Evolutionary conservation across 2,329 filamentous ascomycete genomes (phyloP).

Genomic region (Aureobasidium sp.): DNA sequence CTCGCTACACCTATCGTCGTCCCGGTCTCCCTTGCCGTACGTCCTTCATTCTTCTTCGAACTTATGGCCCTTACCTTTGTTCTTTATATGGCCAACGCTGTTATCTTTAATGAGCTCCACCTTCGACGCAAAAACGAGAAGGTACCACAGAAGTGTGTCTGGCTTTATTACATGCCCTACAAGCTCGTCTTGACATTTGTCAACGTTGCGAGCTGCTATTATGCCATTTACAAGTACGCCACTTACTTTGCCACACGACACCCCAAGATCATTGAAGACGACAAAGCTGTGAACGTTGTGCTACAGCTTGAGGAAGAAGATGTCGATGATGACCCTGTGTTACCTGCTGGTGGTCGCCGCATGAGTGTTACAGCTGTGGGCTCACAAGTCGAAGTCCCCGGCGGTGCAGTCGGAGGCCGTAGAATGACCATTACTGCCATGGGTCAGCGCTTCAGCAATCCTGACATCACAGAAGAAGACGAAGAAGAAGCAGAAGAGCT

Average conservation of each 20-base stretch:
- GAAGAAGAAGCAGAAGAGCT: conserved; percentile 1
- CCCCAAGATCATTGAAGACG: conserved; percentile 41
- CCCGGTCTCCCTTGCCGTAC: conserved; percentile 37
- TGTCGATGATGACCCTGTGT: neutral
- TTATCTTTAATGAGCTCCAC: conserved; percentile 43
- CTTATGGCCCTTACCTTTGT: conserved; percentile 29
- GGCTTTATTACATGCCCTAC: conserved; percentile 38
- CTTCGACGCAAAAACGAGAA: conserved; percentile 38
- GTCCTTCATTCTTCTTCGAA: conserved; percentile 31
- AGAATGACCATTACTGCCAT: conserved; percentile 14
- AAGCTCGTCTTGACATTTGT: conserved; percentile 38
- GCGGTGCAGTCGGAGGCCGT: neutral
- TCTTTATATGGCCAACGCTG: conserved; percentile 36
- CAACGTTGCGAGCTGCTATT: conserved; percentile 31
- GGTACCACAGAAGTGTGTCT: conserved; percentile 29
- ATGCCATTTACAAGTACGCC: conserved; percentile 31
- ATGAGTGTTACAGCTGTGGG: conserved; percentile 17
- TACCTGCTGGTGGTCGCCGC: conserved; percentile 12
- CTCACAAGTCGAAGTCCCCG: conserved; percentile 9
- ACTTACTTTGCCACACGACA: conserved; percentile 40
- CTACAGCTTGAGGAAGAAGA: conserved; percentile 15
- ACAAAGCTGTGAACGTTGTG: conserved; percentile 26
- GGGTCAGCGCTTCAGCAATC: conserved; percentile 12
- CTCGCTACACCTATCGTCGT: conserved; percentile 38
- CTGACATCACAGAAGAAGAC: conserved; percentile 8